Percentiles rank a stretch among this genome's conserved stretches.
Evolutionary conservation across 345 rosid genomes (phyloP).

Genomic region (Hirschfeldia incana): DNA sequence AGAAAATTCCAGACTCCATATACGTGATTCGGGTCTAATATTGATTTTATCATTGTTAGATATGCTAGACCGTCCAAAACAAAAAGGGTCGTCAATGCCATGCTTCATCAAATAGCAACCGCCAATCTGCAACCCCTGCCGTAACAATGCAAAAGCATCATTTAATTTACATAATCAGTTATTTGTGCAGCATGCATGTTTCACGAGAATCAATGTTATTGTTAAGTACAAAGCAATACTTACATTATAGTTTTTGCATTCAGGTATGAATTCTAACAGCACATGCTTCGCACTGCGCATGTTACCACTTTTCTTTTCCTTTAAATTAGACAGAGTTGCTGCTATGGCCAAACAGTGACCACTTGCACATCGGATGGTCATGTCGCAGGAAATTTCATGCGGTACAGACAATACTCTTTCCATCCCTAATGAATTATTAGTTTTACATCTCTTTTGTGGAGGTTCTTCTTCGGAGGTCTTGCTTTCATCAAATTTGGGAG

Average conservation of each 20-base stretch:
- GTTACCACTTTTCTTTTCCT: slow-evolving; percentile 37
- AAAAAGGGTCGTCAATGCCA: slow-evolving; percentile 47
- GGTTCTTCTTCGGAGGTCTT: slow-evolving; percentile 32
- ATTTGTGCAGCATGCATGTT: not conserved
- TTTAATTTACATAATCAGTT: not conserved
- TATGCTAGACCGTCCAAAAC: slow-evolving; percentile 41
- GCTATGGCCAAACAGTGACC: slow-evolving; percentile 30
- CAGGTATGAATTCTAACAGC: slow-evolving; percentile 59
- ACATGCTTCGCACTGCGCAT: slow-evolving; percentile 47
- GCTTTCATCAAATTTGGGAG: slow-evolving; percentile 9
- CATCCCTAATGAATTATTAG: slow-evolving; percentile 26
- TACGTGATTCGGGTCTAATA: slow-evolving; percentile 42
- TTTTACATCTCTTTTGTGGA: slow-evolving; percentile 57
- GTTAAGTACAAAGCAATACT: slow-evolving; percentile 24
- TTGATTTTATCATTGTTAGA: slow-evolving; percentile 44
- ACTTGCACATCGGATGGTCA: slow-evolving; percentile 46
- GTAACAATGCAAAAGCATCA: slow-evolving; percentile 24
- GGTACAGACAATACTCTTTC: slow-evolving; percentile 28
- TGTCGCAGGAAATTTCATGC: slow-evolving; percentile 50
- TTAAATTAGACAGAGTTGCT: slow-evolving; percentile 47
- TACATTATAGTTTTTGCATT: slow-evolving; percentile 33
- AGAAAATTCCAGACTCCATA: slow-evolving; percentile 61
- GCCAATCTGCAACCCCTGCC: slow-evolving; percentile 78
- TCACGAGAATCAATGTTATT: not conserved
- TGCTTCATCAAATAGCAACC: slow-evolving; percentile 65